Evolutionary conservation across 179 eudicot species (phyloP).

Genomic region (Monotropa hypopitys): DNA sequence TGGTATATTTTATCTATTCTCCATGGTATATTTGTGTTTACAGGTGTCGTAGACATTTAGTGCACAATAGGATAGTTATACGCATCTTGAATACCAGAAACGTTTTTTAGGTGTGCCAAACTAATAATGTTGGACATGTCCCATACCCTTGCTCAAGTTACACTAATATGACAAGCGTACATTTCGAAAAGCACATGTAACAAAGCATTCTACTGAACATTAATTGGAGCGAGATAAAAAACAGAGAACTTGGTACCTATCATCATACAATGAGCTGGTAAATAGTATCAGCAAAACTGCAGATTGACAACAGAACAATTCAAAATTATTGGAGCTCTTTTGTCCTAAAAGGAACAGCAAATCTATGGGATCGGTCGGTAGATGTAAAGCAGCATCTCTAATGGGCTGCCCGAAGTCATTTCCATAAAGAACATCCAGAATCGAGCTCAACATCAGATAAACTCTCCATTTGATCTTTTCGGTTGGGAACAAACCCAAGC

Average conservation of each 20-base stretch:
- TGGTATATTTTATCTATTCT: not conserved
- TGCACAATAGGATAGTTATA: not conserved
- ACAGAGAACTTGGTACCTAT: constrained; percentile 33
- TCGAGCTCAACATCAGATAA: constrained; percentile 57
- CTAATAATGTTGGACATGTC: not conserved
- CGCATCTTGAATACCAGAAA: not conserved
- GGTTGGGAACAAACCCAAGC: constrained; percentile 72
- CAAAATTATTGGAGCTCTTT: constrained; percentile 40
- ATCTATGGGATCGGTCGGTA: constrained; percentile 85
- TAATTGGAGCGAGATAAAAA: constrained; percentile 9
- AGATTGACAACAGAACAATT: constrained; percentile 57
- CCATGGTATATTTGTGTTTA: not conserved
- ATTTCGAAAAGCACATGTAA: not conserved
- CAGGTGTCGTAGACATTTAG: not conserved
- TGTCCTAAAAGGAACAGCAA: constrained; percentile 79
- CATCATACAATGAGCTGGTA: constrained; percentile 60
- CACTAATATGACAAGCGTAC: not conserved
- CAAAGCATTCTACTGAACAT: not conserved
- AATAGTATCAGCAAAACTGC: constrained; percentile 64
- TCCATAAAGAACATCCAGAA: constrained; percentile 54
- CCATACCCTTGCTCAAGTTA: not conserved
- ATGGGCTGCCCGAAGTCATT: constrained; percentile 52
- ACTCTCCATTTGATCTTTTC: constrained; percentile 67
- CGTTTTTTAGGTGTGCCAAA: not conserved
- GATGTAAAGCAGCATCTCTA: constrained; percentile 49